phyloP scores from a whole-genome alignment of 2,329 filamentous ascomycete species.

The Diaporthe sp. region DNA sequence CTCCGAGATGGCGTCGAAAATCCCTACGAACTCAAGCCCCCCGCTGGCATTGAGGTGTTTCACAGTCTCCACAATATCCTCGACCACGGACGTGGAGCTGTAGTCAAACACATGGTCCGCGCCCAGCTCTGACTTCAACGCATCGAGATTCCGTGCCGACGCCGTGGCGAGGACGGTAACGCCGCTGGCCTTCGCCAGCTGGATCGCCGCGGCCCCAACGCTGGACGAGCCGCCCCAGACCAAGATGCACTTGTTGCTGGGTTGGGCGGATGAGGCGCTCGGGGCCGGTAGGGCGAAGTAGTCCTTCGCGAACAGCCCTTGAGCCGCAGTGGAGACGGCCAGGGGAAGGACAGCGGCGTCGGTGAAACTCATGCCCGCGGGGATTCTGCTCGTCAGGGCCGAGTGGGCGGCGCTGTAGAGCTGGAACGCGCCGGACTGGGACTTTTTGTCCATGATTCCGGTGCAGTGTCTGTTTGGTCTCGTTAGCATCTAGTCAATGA shows the following conservation, averaged over 20 bases:
- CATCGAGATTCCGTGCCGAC: conserved; percentile 30
- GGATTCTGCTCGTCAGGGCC: conserved; percentile 16
- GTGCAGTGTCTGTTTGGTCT: conserved; percentile 8
- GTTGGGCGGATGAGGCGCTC: conserved; percentile 9
- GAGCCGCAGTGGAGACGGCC: conserved; percentile 33
- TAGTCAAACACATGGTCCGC: conserved; percentile 37
- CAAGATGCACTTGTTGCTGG: conserved; percentile 20
- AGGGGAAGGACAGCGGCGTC: conserved; percentile 33
- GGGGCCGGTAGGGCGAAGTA: conserved; percentile 34
- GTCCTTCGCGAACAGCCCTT: conserved; percentile 30
- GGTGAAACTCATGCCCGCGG: conserved; percentile 17
- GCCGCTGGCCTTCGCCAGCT: conserved; percentile 36
- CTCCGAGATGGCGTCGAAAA: conserved; percentile 33
- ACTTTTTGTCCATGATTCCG: conserved; percentile 17
- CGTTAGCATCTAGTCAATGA: neutral
- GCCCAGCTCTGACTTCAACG: conserved; percentile 9
- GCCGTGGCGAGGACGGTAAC: conserved; percentile 36
- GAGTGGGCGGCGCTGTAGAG: conserved; percentile 28
- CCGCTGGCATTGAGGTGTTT: neutral
- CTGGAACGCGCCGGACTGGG: conserved; percentile 38
- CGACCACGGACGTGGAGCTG: conserved; percentile 5
- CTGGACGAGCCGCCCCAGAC: conserved; percentile 39
- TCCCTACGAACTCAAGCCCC: conserved; percentile 7
- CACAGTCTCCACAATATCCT: conserved; percentile 24
- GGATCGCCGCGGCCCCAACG: conserved; percentile 34